Evolutionary conservation across 1,284 basidiomycete genomes (phyloP), one percentile per base, ranked within the genome.

Genomic region (Tilletia caries): DNA sequence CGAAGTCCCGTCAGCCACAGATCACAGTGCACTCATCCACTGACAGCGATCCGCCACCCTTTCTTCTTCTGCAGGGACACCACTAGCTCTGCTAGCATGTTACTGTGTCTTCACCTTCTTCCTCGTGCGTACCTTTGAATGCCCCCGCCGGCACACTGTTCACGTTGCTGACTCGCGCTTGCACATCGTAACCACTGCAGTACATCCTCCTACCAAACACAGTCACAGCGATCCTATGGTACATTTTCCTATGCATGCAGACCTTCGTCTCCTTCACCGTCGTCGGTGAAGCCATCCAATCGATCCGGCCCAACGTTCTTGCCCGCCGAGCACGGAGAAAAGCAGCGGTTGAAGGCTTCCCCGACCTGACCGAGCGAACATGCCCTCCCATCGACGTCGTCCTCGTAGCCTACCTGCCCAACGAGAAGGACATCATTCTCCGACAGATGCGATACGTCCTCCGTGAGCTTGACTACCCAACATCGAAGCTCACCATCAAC

Each of bases 351-450:
- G 58, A 64, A 8, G 54, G 54, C 12, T 64, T 65, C 43, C 37
- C 60, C 33, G 60, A 65, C 3, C 25, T 48, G 41, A n/a, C 12
- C n/a, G 67, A 64, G 18, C 15, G 32, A 1, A 33, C 29, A 23
- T 68, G 67, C 43, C 67, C 67, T 4, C 29, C 48, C 27, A 37
- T 68, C 6, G 67, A 68, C 50, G 25, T 65, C 12, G 62, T 68
- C 10, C 67, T 68, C 15, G 67, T 68, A 8, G 67, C 67, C 32
- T 65, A 65, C 37, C 48, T 64, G n/a, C 67, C 67, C 25, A 68
- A 68, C 48, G 67, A 68, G 50, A 20, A 67, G 37, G 50, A 68
- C 67, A 68, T 68, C 67, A 68, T 68, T 25, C 27, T 62, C 20
- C 25, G 67, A 2, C 67, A 68, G 23, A 64, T 48, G 37, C 67